Evolutionary conservation across 495 filamentous ascomycete species (phyloP).

Genomic region (Podospora fimiseda): DNA sequence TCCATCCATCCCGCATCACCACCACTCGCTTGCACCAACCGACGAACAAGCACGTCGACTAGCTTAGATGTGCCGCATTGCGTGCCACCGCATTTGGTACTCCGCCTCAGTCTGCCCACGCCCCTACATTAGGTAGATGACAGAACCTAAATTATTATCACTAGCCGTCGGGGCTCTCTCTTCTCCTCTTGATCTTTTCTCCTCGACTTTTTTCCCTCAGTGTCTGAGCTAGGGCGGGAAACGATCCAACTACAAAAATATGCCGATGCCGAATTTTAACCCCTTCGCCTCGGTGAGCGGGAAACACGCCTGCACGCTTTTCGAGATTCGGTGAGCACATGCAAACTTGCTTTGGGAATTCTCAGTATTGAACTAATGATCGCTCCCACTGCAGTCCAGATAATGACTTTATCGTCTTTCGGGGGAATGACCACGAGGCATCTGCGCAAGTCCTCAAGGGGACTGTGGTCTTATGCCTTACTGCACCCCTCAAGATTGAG

Average conservation of each 20-base stretch:
- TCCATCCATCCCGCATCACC: neutral
- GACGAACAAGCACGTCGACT: neutral
- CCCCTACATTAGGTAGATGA: slow-evolving; percentile 14
- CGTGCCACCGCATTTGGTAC: slow-evolving; percentile 7
- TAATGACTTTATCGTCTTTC: slow-evolving; percentile 71
- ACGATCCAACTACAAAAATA: neutral
- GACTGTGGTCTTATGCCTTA: slow-evolving; percentile 67
- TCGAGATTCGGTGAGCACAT: slow-evolving; percentile 48
- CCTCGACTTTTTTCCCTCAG: neutral
- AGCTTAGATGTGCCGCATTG: neutral
- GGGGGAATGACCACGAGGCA: slow-evolving; percentile 68
- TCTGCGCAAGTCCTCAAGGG: slow-evolving; percentile 69
- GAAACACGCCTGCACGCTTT: slow-evolving; percentile 39
- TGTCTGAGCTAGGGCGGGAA: neutral
- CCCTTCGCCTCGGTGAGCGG: slow-evolving; percentile 41
- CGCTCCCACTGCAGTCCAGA: slow-evolving; percentile 52
- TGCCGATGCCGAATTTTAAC: slow-evolving; percentile 45
- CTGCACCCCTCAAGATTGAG: slow-evolving; percentile 61
- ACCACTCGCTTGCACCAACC: neutral
- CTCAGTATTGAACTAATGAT: neutral
- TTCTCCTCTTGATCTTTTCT: slow-evolving; percentile 4
- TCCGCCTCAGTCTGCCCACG: slow-evolving; percentile 8
- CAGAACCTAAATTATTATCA: slow-evolving; percentile 6
- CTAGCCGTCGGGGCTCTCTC: neutral
- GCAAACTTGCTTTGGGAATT: slow-evolving; percentile 48